Percentiles rank a stretch among this genome's conserved stretches.
Conservation (phyloP, 768 basidiomycete genomes). For the Dendrothele bispora region DNA sequence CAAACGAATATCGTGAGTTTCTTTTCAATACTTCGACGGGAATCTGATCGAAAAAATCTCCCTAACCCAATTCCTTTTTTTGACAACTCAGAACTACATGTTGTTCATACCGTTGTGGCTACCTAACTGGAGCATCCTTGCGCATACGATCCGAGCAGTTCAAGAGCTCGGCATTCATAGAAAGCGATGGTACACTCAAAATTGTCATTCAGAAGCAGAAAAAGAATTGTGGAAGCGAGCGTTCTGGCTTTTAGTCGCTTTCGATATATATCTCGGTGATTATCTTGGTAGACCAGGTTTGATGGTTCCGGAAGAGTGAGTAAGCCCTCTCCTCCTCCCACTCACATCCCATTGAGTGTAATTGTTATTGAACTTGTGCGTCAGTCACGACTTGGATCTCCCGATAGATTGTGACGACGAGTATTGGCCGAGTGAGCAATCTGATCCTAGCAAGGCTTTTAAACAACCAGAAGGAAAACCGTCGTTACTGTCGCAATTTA, state of each 20-base stretch:
- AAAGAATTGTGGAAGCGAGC: conserved; percentile 62
- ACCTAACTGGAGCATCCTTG: conserved; percentile 53
- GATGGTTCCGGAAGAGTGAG: conserved; percentile 60
- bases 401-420: conserved; percentile 69
- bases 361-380: not conserved
- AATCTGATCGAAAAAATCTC: conserved; percentile 1
- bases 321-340: conserved; percentile 1
- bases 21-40: too few species aligned
- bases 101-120: conserved; percentile 43
- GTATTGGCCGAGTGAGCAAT: conserved; percentile 54
- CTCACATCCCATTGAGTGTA: not conserved
- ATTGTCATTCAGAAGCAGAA: conserved; percentile 44
- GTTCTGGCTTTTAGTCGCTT: conserved; percentile 41
- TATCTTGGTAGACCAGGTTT: conserved; percentile 59
- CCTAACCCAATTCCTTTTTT: not conserved
- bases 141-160: conserved; percentile 53
- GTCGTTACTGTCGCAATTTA: conserved; percentile 44
- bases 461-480: conserved; percentile 55
- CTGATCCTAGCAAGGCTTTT: conserved; percentile 44
- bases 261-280: conserved; percentile 23
- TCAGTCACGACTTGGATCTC: conserved; percentile 63
- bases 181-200: conserved; percentile 25
- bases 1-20: conserved; percentile 47
- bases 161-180: conserved; percentile 62
- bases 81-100: conserved; percentile 37